Base-by-base conservation (phyloP, 129 eudicot genomes). In the Helichrysum umbraculigerum region DNA sequence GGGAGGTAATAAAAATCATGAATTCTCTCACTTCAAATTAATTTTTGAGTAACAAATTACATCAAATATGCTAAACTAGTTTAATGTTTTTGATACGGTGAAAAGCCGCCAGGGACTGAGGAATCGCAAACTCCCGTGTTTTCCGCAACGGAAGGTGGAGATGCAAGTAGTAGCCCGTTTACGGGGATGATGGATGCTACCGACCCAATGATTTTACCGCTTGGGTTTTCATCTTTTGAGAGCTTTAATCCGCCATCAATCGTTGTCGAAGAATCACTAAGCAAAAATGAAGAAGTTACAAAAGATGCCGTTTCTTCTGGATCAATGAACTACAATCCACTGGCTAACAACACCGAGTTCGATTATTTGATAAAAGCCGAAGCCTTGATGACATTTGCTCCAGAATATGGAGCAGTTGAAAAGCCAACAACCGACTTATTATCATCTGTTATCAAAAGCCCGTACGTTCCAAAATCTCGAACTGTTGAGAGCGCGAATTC, bases 71-170 rank as follows among this genome's bases (percentile, higher is more conserved):
- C 72, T 50, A 44, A 71, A 51, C 54, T 70, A 7, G 64, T 87
- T 50, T 76, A 54, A 37, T 62, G 17, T 75, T 50, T 25, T 73
- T 33, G 57, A 66, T 67, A 37, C 75, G 75, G 72, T 82, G 81
- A 84, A 76, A 70, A 94, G 99, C 97, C 99, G 28, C 99, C 99
- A 81, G 99, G 97, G 76, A 89, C 86, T 10, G 93, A 90, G 52
- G 98, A 94, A 78, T 85, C 97, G 6, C 96, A 94, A 74, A 87
- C 88, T 74, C 81, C 85, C 62, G 81, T 83, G 82, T 80, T 89
- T 85, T 74, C 97, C 47, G 77, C 88, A 22, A 80, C 88, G 28
- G 99, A 94, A 59, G 85, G 87, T 89, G 97, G 84, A 71, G 97
- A 94, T 81, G 76, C 85, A 10, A 82, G 81, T 82, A 86, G 90